Conservation (phyloP, 2,329 filamentous ascomycete genomes). For the Neospermospora avenae region DNA sequence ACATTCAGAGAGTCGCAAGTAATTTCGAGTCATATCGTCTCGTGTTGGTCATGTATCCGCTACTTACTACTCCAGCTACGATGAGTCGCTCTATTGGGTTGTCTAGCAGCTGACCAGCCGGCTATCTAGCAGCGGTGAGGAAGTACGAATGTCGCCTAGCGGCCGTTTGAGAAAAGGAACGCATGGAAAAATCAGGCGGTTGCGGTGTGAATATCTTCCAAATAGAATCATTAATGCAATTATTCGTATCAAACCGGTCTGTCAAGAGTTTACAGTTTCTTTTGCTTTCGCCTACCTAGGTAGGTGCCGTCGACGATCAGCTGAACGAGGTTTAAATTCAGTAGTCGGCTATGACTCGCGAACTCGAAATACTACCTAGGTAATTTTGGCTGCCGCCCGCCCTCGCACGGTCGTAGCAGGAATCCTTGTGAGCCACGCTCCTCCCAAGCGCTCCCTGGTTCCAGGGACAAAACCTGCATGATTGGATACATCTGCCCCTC, state of each 20-base stretch:
- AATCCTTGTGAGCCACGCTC: conserved; percentile 2
- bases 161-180: too few species aligned
- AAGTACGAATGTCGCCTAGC: too few species aligned
- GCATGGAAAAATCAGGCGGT: too few species aligned
- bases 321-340: neutral
- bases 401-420: neutral
- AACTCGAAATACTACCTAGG: neutral
- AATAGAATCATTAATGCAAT: too few species aligned
- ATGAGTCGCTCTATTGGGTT: too few species aligned
- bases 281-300: neutral
- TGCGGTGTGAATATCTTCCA: too few species aligned
- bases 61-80: too few species aligned
- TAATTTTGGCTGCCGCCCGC: neutral
- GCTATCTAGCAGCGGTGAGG: too few species aligned
- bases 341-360: neutral
- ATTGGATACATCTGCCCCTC: neutral
- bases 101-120: too few species aligned
- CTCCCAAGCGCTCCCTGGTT: neutral
- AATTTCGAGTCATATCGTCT: neutral
- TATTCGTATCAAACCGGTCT: neutral
- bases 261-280: neutral
- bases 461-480: neutral
- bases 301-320: neutral
- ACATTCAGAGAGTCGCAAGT: too few species aligned
- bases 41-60: too few species aligned